phyloP scores from a whole-genome alignment of 495 filamentous ascomycete species.

The Penicillium herquei region DNA sequence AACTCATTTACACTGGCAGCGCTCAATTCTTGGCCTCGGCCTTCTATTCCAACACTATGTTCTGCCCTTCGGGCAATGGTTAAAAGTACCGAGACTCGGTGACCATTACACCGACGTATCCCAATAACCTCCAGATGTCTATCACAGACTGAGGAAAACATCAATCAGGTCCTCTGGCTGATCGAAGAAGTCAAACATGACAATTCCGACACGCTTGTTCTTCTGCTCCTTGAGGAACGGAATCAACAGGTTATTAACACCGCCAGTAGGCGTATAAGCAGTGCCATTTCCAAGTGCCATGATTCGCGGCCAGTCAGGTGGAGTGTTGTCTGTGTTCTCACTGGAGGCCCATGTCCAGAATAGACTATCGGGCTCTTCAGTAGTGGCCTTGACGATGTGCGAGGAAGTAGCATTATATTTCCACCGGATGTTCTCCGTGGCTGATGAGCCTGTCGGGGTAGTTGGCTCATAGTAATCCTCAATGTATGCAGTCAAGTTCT shows the following conservation, averaged over 20 bases:
- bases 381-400: slow-evolving; percentile 32
- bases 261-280: slow-evolving; percentile 32
- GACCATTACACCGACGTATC: too few species aligned
- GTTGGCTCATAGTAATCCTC: slow-evolving; percentile 42
- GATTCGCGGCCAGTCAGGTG: slow-evolving; percentile 43
- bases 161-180: slow-evolving; percentile 17
- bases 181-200: slow-evolving; percentile 52
- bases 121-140: too few species aligned
- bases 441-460: slow-evolving; percentile 23
- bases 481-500: slow-evolving; percentile 39
- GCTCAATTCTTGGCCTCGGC: too few species aligned
- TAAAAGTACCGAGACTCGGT: too few species aligned
- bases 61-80: too few species aligned
- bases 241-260: slow-evolving; percentile 33
- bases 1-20: too few species aligned
- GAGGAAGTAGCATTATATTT: slow-evolving; percentile 40
- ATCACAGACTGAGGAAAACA: slow-evolving; percentile 8
- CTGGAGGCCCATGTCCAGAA: slow-evolving; percentile 52
- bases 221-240: slow-evolving; percentile 22
- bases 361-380: slow-evolving; percentile 28
- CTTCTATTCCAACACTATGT: too few species aligned
- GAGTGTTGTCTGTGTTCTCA: slow-evolving; percentile 39
- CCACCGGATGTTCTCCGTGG: slow-evolving; percentile 35
- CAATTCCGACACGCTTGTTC: slow-evolving; percentile 33
- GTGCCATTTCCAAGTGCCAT: slow-evolving; percentile 49